Conservation (phyloP, 176 grass and related monocot species). For the Aechmea fasciata region DNA sequence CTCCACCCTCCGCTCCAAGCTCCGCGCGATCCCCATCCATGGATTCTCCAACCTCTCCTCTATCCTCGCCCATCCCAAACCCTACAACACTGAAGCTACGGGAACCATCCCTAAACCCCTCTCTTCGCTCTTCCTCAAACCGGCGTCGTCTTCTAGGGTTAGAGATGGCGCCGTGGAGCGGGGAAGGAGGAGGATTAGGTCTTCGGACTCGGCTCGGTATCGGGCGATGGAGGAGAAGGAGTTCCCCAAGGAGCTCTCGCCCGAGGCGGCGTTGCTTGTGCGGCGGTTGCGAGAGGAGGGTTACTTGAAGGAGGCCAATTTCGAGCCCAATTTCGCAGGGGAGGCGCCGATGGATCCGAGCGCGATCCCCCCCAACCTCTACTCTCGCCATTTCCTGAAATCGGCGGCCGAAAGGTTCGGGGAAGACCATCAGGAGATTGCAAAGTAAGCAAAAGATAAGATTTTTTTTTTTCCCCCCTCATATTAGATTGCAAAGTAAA, state of each 20-base stretch:
- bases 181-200: background rate
- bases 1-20: background rate
- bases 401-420: conserved; percentile 46
- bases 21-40: background rate
- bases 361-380: conserved; percentile 4
- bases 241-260: conserved; percentile 17
- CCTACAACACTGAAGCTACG: background rate
- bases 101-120: background rate
- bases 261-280: conserved; percentile 28
- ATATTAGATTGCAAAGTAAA: conserved; percentile 41
- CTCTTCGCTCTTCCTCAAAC: background rate
- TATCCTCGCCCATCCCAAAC: background rate
- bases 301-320: conserved; percentile 31
- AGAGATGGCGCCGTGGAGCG: background rate
- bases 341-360: background rate
- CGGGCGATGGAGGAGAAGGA: conserved; percentile 30
- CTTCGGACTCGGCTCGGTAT: conserved; percentile 8
- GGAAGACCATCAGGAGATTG: conserved; percentile 38
- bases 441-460: conserved; percentile 37
- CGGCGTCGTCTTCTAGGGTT: background rate
- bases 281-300: conserved; percentile 33
- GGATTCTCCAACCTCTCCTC: background rate
- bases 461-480: too few species aligned
- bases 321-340: background rate
- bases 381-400: conserved; percentile 35